Conservation (phyloP, 1,284 basidiomycete genomes). For the Leccinum pachyderme region DNA sequence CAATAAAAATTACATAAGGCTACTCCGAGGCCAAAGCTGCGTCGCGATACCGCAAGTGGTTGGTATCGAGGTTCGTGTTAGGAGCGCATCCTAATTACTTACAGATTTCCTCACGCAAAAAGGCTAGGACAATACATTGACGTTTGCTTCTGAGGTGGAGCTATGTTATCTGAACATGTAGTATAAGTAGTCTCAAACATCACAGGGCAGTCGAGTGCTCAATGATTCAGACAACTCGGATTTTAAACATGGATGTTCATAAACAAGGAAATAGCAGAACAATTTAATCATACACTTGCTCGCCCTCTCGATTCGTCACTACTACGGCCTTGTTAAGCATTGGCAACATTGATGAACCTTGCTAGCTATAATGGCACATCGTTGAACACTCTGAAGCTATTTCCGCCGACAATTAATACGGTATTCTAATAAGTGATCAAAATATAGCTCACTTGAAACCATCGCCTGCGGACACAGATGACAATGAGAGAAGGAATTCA, state of each 20-base stretch:
- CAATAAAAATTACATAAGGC: slow-evolving; percentile 20
- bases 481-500: not conserved
- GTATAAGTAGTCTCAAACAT: no score
- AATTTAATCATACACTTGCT: not conserved
- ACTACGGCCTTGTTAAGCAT: not conserved
- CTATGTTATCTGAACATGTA: no score
- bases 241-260: not conserved
- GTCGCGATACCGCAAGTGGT: slow-evolving; percentile 1
- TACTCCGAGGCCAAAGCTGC: slow-evolving; percentile 8
- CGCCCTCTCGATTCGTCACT: not conserved
- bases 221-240: not conserved
- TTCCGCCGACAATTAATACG: not conserved
- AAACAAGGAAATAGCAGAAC: not conserved
- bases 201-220: not conserved
- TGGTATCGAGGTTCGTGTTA: slow-evolving; percentile 18
- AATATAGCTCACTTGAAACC: not conserved
- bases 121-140: no score
- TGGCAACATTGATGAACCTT: not conserved
- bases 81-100: not conserved
- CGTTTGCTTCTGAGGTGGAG: no score
- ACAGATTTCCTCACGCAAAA: no score
- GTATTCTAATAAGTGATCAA: not conserved
- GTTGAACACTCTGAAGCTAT: not conserved
- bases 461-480: not conserved
- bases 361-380: not conserved